Evolutionary conservation across 2,329 filamentous ascomycete genomes (phyloP), one percentile per base, ranked within the genome.

Genomic region (Monosporascus cannonballus): DNA sequence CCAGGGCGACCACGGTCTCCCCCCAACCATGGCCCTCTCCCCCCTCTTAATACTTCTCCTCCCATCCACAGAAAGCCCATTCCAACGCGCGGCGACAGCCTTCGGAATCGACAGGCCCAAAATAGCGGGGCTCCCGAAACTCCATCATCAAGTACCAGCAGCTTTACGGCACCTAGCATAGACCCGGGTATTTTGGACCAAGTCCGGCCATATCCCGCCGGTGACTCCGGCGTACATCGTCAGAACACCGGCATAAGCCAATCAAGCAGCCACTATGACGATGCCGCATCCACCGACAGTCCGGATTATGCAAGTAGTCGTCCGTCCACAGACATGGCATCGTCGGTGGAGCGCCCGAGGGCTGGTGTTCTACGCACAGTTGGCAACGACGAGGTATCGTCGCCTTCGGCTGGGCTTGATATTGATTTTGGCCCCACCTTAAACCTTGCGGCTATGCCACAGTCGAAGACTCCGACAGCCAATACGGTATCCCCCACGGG

Each of bases 371-470:
- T 93, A 66, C 91, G 87, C 66, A 90, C 87, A 1, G 85, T 92
- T 11, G 91, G 90, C 4, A 75, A 75, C n/a, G 62, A 64, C 3
- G 70, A 73, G 1, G 38, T 61, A 15, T 60, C 57, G 9, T n/a
- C 42, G n/a, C 42, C 15, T 27, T 46, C 42, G 14, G 22, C 1
- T 8, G 24, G 20, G 9, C 75, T 80, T 24, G 77, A 83, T 52
- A 84, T 96, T 56, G 86, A 96, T 67, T 96, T 96, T 70, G 93
- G 93, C 0, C 90, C 86, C 6, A 96, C 92, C 0, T 73, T 89
- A 61, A 86, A 87, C 54, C 86, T 90, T 36, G 57, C 62, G 5
- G 53, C 51, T 9, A 56, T 61, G 49, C 59, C 63, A 56, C 51
- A 66, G 47, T 55, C 57, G 3, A 54, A 60, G 25, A 51, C 60